A percentile compares a stretch with the other conserved stretches of the same genome.
Evolutionary conservation across 805 yeast genomes (phyloP).

Genomic region (Wickerhamiella lipophila): DNA sequence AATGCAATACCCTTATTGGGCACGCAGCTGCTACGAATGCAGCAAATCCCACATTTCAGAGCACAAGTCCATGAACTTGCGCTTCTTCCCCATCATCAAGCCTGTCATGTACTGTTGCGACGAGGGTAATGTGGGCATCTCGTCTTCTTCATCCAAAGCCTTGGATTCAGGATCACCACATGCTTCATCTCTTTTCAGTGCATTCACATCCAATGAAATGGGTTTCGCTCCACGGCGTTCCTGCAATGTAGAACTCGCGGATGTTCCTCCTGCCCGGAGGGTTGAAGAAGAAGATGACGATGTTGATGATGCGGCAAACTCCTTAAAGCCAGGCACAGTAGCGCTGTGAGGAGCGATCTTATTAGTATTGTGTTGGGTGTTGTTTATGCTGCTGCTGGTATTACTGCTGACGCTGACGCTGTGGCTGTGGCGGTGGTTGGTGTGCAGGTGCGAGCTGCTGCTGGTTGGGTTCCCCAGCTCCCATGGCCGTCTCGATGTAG

Average conservation of each 20-base stretch:
- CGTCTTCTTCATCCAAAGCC: constrained; percentile 17
- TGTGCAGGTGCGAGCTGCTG: not conserved
- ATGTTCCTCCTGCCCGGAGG: not conserved
- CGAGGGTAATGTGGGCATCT: constrained; percentile 1
- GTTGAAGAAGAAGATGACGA: not conserved
- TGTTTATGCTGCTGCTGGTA: not conserved
- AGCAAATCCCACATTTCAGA: constrained; percentile 27
- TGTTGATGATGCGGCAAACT: not conserved
- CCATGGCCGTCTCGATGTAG: constrained; percentile 8
- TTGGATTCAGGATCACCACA: constrained; percentile 15
- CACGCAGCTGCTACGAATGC: constrained; percentile 11
- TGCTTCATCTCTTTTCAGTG: constrained; percentile 13
- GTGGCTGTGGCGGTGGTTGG: not conserved
- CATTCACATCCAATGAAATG: constrained; percentile 13
- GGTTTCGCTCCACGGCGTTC: constrained; percentile 14
- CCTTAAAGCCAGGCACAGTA: not conserved
- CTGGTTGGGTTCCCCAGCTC: constrained; percentile 2
- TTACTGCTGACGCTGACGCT: not conserved
- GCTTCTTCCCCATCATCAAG: constrained; percentile 16
- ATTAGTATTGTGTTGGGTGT: not conserved
- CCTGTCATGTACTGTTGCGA: not conserved
- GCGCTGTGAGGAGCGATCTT: constrained; percentile 4
- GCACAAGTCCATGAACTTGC: constrained; percentile 24
- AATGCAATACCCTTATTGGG: not conserved
- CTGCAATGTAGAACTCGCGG: constrained; percentile 8